A percentile compares a stretch with the other conserved stretches of the same genome.
Conservation (phyloP, 805 yeast genomes). For the Alloascoidea africana region DNA sequence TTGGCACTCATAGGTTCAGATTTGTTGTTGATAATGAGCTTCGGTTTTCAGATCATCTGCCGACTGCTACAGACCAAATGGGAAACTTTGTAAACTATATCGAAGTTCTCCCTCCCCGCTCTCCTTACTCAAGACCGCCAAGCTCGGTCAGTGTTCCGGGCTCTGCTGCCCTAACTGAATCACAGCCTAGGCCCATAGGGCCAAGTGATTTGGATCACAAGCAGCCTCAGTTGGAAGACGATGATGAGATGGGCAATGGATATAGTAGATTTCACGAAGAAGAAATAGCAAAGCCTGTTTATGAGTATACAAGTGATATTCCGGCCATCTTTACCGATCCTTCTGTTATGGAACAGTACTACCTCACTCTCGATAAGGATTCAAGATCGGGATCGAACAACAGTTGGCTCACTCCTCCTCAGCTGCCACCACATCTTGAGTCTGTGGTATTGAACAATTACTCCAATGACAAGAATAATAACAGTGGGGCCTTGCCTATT, state of each 20-base stretch:
- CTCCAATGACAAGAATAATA: slow-evolving; percentile 45
- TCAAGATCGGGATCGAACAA: slow-evolving; percentile 7
- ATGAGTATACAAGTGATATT: slow-evolving; percentile 45
- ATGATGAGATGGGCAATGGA: slow-evolving; percentile 75
- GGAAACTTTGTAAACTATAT: slow-evolving; percentile 90
- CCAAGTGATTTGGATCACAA: slow-evolving; percentile 25
- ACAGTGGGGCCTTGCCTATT: slow-evolving; percentile 77
- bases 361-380: slow-evolving; percentile 48
- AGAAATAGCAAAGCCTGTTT: slow-evolving; percentile 8
- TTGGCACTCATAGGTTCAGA: slow-evolving; percentile 86
- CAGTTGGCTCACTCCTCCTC: slow-evolving; percentile 72
- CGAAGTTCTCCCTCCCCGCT: slow-evolving; percentile 33
- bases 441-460: slow-evolving; percentile 72
- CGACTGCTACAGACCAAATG: slow-evolving; percentile 96
- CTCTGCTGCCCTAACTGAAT: no score
- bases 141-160: no score
- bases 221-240: no score
- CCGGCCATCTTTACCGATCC: slow-evolving; percentile 82
- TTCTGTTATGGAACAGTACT: slow-evolving; percentile 76
- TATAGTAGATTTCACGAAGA: slow-evolving; percentile 62
- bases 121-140: slow-evolving; percentile 1
- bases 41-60: slow-evolving; percentile 72
- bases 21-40: slow-evolving; percentile 91
- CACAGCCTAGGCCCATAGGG: slow-evolving; percentile 35
- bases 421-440: slow-evolving; percentile 91